Base-by-base conservation (phyloP, 495 filamentous ascomycete species). In the Lichina pygmaea region DNA sequence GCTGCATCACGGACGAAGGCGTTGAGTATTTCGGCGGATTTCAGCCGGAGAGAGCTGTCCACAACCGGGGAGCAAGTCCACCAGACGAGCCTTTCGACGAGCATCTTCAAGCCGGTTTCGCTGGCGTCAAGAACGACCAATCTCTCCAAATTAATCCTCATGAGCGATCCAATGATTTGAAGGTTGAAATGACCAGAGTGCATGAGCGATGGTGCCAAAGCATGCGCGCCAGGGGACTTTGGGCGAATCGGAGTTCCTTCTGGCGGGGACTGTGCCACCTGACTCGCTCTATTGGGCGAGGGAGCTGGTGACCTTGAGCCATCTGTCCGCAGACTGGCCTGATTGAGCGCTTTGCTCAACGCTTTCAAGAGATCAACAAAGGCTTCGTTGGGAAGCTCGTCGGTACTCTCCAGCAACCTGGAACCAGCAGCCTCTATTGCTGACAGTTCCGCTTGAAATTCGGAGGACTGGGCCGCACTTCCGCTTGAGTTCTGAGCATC, bases 371-470 rank as follows among this genome's bases (percentile, higher is more conserved):
- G 68, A 42, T 78, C 71, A n/a, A 76, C 61, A 48, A 94, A 95
- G 0, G 84, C 64, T 31, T 68, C 61, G 54, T 83, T 80, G 0
- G 86, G 81, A 50, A 86, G 92, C 51, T 93, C 85, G 42, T 72
- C 65, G 0, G 84, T 93, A 50, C 80, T 86, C 58, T 95, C 86
- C 48, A 94, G 77, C 48, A 97, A 64, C 48, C 86, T 76, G 3
- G 72, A 71, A 3, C 84, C 81, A 4, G 86, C 91, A n/a, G 75
- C 70, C 54, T 94, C 81, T 3, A 93, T 86, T 17, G 89, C 86
- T 45, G 77, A 67, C 6, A 91, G 76, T 53, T 95, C 89, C 24
- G 72, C 55, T 41, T 71, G 66, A 46, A 72, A 64, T 30, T 53
- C 54, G 32, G 59, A 62, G 30, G 61, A 60, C 45, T 71, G 67